Conservation (phyloP, 2,329 filamentous ascomycete genomes). For the Apiospora aurea region DNA sequence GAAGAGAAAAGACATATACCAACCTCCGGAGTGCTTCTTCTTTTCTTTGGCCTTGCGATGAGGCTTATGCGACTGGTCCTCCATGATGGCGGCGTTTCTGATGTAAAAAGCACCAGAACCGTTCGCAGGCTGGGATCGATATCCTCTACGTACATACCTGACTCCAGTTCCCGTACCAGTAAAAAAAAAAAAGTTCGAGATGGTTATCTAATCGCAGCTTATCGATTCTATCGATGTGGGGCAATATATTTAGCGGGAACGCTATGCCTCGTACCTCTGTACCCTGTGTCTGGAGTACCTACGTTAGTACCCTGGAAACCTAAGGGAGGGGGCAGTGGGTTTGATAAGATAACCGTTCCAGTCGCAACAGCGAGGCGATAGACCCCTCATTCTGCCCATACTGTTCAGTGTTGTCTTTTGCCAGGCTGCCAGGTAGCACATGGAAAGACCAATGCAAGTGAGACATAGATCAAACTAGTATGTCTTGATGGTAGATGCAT, state of each 20-base stretch:
- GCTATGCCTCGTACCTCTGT: not conserved
- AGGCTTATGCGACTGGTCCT: constrained; percentile 83
- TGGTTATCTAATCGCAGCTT: constrained; percentile 12
- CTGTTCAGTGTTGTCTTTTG: not conserved
- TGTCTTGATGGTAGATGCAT: not conserved
- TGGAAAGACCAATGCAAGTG: not conserved
- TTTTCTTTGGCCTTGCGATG: constrained; percentile 91
- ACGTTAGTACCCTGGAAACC: not conserved
- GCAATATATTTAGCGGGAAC: not conserved
- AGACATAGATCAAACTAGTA: not conserved
- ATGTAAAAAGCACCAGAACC: constrained; percentile 22
- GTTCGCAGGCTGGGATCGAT: constrained; percentile 3
- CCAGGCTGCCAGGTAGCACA: not conserved
- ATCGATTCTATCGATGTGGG: constrained; percentile 4
- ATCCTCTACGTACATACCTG: not conserved
- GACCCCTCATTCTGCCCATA: constrained; percentile 1
- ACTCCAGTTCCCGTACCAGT: not conserved
- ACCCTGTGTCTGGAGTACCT: no score
- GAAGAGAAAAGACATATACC: constrained; percentile 30
- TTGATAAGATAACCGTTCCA: not conserved
- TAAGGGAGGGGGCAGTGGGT: not conserved
- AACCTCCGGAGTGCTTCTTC: constrained; percentile 74
- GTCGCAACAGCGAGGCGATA: not conserved
- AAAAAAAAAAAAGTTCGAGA: constrained; percentile 24
- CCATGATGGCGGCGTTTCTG: constrained; percentile 46